Conservation (phyloP, 805 yeast genomes). For the Metschnikowia borealis region DNA sequence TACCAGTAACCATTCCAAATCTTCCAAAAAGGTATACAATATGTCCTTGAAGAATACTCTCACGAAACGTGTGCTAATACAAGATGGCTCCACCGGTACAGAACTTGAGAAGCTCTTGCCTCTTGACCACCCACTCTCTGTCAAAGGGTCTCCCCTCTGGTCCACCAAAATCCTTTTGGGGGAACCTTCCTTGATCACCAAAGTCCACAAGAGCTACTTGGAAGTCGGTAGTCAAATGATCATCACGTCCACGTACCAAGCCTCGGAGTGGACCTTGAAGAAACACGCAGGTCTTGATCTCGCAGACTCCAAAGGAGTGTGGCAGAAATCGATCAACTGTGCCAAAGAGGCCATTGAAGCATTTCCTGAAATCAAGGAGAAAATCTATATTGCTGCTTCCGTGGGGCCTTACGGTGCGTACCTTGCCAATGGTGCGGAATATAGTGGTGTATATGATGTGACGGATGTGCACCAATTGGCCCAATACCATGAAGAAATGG, state of each 20-base stretch:
- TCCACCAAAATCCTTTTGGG: constrained; percentile 17
- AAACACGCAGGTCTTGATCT: constrained; percentile 13
- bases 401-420: constrained; percentile 78
- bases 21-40: not conserved
- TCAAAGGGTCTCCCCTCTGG: constrained; percentile 20
- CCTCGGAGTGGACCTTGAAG: constrained; percentile 13
- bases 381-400: constrained; percentile 50
- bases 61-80: constrained; percentile 7
- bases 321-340: constrained; percentile 16
- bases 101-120: constrained; percentile 17
- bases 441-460: constrained; percentile 60
- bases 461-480: constrained; percentile 35
- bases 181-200: constrained; percentile 13
- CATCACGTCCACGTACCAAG: constrained; percentile 20
- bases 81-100: constrained; percentile 20
- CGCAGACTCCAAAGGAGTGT: constrained; percentile 8
- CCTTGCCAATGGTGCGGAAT: constrained; percentile 66
- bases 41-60: constrained; percentile 10
- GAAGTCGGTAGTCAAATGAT: constrained; percentile 18
- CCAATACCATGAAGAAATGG: constrained; percentile 49
- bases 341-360: constrained; percentile 12
- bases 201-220: constrained; percentile 16
- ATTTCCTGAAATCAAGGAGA: not conserved
- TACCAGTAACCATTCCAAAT: too few relatives aligned
- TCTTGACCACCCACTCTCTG: constrained; percentile 15